These are phyloP conservation scores for Papiliotrema nemorosa DNA, from an alignment of 1,284 basidiomycete species.

Conservation along the genomic window DNA sequence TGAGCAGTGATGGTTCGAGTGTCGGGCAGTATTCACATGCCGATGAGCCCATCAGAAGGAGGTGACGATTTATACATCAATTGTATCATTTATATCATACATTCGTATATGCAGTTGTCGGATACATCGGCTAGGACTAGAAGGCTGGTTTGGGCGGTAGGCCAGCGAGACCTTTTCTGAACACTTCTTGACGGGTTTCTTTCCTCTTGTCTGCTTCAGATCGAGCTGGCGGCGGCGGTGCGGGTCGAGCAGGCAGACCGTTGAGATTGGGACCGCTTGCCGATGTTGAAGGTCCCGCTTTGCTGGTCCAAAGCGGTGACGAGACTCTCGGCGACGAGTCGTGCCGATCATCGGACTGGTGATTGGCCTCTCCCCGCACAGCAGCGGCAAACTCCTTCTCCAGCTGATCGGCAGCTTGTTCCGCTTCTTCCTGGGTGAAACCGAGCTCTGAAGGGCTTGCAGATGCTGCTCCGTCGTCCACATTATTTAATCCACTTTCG, in stretches of 20 bases:
- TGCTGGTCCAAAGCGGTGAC: too few species aligned
- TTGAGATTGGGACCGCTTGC: background rate
- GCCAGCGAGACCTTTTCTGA: constrained; percentile 30
- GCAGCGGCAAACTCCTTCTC: constrained; percentile 23
- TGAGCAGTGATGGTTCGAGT: constrained; percentile 3
- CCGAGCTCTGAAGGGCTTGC: constrained; percentile 5
- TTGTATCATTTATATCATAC: too few species aligned
- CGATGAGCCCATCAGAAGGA: background rate
- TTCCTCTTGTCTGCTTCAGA: background rate
- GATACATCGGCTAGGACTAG: too few species aligned
- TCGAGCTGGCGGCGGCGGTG: background rate
- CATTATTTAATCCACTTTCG: background rate
- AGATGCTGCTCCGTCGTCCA: background rate
- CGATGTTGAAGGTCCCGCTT: background rate
- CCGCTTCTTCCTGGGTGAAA: constrained; percentile 14
- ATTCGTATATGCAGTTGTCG: too few species aligned
- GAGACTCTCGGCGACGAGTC: too few species aligned
- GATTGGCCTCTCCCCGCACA: constrained; percentile 1
- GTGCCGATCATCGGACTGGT: background rate
- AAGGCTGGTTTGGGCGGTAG: constrained; percentile 39
- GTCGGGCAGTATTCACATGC: too few species aligned
- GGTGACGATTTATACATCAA: too few species aligned
- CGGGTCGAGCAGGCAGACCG: background rate
- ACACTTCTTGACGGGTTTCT: constrained; percentile 5
- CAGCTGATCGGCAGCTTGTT: constrained; percentile 22